phyloP scores from a whole-genome alignment of 2,329 filamentous ascomycete genomes.

The Talaromyces sp. region DNA sequence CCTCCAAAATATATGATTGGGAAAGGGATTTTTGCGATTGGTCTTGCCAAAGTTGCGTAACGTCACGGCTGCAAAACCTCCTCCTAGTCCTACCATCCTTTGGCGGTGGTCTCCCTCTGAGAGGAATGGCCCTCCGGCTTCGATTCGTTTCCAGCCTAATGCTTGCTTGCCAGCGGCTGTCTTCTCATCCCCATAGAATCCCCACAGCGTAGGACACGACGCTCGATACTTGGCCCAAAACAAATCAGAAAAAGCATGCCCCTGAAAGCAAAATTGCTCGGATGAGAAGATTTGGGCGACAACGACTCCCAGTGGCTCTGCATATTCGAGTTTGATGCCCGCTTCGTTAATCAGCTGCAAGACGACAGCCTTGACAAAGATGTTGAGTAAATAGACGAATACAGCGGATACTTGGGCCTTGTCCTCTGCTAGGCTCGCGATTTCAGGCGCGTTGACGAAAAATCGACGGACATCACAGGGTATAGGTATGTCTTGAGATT shows the following conservation, averaged over 20 bases:
- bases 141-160: slow-evolving; percentile 70
- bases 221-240: slow-evolving; percentile 82
- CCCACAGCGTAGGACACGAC: slow-evolving; percentile 80
- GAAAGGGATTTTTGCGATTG: slow-evolving; percentile 68
- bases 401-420: slow-evolving; percentile 59
- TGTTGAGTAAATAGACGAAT: slow-evolving; percentile 72
- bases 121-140: slow-evolving; percentile 55
- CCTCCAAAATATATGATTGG: slow-evolving; percentile 77
- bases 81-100: slow-evolving; percentile 77
- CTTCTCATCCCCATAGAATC: slow-evolving; percentile 71
- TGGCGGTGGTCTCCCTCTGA: slow-evolving; percentile 72
- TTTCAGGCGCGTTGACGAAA: slow-evolving; percentile 11
- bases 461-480: slow-evolving; percentile 50
- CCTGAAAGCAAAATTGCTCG: slow-evolving; percentile 64
- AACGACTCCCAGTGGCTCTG: slow-evolving; percentile 76
- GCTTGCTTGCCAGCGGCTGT: slow-evolving; percentile 63
- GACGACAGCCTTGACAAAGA: slow-evolving; percentile 70
- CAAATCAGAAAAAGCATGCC: slow-evolving; percentile 71
- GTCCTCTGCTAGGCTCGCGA: slow-evolving; percentile 50
- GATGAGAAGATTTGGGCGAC: slow-evolving; percentile 71
- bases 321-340: slow-evolving; percentile 60
- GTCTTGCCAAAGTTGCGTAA: slow-evolving; percentile 76
- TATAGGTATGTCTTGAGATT: slow-evolving; percentile 53
- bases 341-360: slow-evolving; percentile 68
- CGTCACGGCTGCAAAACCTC: slow-evolving; percentile 78